Evolutionary conservation across 768 basidiomycete genomes (phyloP).

Genomic region (Boletus rufocinnamomeus): DNA sequence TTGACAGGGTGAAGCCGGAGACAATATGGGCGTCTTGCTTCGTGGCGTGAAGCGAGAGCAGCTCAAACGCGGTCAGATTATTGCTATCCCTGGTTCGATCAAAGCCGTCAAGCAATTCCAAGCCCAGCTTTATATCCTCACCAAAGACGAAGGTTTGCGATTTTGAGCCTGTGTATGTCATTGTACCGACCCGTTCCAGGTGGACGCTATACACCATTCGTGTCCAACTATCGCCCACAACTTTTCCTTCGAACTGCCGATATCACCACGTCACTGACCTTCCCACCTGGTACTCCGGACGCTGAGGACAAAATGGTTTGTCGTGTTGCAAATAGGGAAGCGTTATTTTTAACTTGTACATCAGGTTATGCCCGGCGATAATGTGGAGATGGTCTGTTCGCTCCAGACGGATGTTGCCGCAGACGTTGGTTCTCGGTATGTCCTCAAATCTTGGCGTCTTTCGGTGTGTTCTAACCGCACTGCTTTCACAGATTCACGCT

Average conservation of each 20-base stretch:
- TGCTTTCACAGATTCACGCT: constrained; percentile 67
- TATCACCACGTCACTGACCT: constrained; percentile 79
- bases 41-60: constrained; percentile 98
- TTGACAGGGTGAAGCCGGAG: constrained; percentile 88
- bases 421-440: constrained; percentile 81
- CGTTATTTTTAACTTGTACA: constrained; percentile 4
- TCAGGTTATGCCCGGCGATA: constrained; percentile 96
- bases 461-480: constrained; percentile 2
- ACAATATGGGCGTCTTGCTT: constrained; percentile 98
- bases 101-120: constrained; percentile 94
- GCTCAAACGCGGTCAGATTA: constrained; percentile 88
- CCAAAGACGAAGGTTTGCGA: constrained; percentile 43
- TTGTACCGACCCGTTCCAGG: constrained; percentile 34
- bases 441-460: not conserved
- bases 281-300: constrained; percentile 82
- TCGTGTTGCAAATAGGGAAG: constrained; percentile 1
- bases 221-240: constrained; percentile 92
- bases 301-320: constrained; percentile 85
- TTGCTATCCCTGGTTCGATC: constrained; percentile 86
- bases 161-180: constrained; percentile 47
- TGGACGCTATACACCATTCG: constrained; percentile 90
- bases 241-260: constrained; percentile 96
- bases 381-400: constrained; percentile 87
- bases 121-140: constrained; percentile 79
- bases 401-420: constrained; percentile 85